A percentile compares a stretch with the other conserved stretches of the same genome.
phyloP scores from a whole-genome alignment of 1,284 basidiomycete species.

The Trichosporon sp. region DNA sequence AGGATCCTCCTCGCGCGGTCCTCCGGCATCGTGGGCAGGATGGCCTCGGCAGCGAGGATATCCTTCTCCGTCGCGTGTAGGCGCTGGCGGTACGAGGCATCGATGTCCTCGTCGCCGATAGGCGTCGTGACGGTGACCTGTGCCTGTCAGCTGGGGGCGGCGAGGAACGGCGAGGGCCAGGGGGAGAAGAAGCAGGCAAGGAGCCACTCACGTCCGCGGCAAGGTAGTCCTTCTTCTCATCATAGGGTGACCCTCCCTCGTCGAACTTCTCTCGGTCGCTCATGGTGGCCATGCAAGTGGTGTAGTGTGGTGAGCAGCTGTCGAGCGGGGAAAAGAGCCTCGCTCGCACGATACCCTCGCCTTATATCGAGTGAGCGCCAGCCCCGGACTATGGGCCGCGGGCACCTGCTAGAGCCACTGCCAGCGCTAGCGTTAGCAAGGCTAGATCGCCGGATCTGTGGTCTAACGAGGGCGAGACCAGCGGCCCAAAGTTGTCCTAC shows the following conservation, averaged over 20 bases:
- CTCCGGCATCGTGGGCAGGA: not conserved
- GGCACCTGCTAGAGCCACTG: too few species aligned
- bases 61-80: conserved; percentile 1
- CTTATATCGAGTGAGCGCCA: not conserved
- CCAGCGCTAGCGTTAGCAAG: not conserved
- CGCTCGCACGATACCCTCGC: not conserved
- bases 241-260: not conserved
- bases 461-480: not conserved
- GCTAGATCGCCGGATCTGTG: not conserved
- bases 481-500: too few species aligned
- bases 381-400: too few species aligned
- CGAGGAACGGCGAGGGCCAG: not conserved
- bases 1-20: conserved; percentile 18
- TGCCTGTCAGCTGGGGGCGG: not conserved
- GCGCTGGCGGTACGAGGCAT: not conserved
- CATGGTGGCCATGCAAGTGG: not conserved
- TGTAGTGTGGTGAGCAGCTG: too few species aligned
- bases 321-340: not conserved
- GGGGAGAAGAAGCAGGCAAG: too few species aligned
- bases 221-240: conserved; percentile 1
- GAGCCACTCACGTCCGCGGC: not conserved
- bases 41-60: not conserved
- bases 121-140: not conserved
- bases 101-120: not conserved
- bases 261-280: not conserved